Base-by-base conservation (phyloP, 495 filamentous ascomycete species). In the Letharia columbiana region DNA sequence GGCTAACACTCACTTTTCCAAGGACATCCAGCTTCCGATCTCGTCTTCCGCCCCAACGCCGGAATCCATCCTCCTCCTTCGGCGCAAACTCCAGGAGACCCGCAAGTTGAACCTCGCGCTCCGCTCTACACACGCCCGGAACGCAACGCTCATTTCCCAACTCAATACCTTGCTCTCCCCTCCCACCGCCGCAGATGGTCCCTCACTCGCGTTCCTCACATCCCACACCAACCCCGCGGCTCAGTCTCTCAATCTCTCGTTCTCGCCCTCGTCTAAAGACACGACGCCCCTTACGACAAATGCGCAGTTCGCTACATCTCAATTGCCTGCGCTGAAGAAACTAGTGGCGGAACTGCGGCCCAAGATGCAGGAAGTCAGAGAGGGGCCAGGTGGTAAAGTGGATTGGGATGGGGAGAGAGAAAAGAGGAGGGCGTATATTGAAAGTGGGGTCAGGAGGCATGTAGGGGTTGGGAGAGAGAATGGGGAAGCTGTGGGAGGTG, bases 1-100 rank as follows among this genome's bases (percentile, higher is more conserved):
- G n/a, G 33, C 59, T 65, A 12, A 47, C 7, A 12, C 12, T 56
- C 7, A 12, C 12, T 56, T 11, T 8, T 17, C 35, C 6, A 60
- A 73, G 71, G 63, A 63, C 33, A 62, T 73, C 44, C 44, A 69
- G 12, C 59, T 72, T 31, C 68, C 70, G 4, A 47, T 68, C 35
- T 40, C 65, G 64, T 17, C 70, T 56, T 35, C 78, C 82, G 69
- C 73, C 70, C 10, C 86, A 85, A 39, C 89, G 78, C 35, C 79
- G 80, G 28, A 88, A 70, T 81, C 83, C 61, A 82, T 97, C 23
- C 83, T 84, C 62, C 73, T 78, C 13, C 86, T 91, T 60, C 86
- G 93, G 62, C 86, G 87, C 71, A 90, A 87, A 65, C 78, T 96
- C 20, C 84, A 88, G 64, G 92, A 95, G 68, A 91, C 89, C 31